A percentile compares a stretch with the other conserved stretches of the same genome.
phyloP scores from a whole-genome alignment of 768 basidiomycete genomes.

The Fistulinella prunicolor region DNA sequence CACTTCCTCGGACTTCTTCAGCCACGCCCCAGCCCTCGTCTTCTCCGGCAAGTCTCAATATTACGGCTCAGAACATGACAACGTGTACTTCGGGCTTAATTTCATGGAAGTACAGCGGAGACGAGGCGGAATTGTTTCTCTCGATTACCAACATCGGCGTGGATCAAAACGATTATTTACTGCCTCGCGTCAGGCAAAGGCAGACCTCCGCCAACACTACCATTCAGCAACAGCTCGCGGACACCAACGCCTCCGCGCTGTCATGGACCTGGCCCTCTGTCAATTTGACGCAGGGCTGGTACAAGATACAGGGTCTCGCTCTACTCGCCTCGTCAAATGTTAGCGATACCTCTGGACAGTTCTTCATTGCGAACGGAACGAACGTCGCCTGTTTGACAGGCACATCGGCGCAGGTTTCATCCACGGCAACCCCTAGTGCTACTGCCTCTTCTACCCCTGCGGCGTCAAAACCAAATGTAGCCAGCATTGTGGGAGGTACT shows the following conservation, averaged over 20 bases:
- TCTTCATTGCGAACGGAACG: slow-evolving; percentile 38
- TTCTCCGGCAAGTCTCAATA: slow-evolving; percentile 16
- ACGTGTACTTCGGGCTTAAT: slow-evolving; percentile 35
- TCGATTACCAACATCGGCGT: slow-evolving; percentile 41
- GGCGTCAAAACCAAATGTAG: slow-evolving; percentile 33
- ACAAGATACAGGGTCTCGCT: slow-evolving; percentile 32
- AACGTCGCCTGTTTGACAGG: slow-evolving; percentile 33
- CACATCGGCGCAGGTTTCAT: slow-evolving; percentile 10
- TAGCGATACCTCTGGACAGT: slow-evolving; percentile 25
- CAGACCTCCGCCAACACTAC: not conserved
- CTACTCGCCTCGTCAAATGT: slow-evolving; percentile 1
- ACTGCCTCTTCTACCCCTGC: slow-evolving; percentile 17
- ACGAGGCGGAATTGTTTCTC: slow-evolving; percentile 29
- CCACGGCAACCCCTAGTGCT: slow-evolving; percentile 8
- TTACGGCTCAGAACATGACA: slow-evolving; percentile 31
- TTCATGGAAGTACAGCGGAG: slow-evolving; percentile 41
- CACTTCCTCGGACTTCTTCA: slow-evolving; percentile 13
- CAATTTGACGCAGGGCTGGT: slow-evolving; percentile 48
- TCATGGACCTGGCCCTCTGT: slow-evolving; percentile 46
- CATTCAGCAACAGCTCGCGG: slow-evolving; percentile 27
- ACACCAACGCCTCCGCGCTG: slow-evolving; percentile 19
- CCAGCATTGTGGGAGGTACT: slow-evolving; percentile 51
- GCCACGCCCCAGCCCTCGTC: slow-evolving; percentile 14
- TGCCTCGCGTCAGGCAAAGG: slow-evolving; percentile 5
- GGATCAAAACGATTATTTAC: slow-evolving; percentile 19